Conservation (phyloP, 768 basidiomycete genomes). For the Pulveroboletus ravenelii region DNA sequence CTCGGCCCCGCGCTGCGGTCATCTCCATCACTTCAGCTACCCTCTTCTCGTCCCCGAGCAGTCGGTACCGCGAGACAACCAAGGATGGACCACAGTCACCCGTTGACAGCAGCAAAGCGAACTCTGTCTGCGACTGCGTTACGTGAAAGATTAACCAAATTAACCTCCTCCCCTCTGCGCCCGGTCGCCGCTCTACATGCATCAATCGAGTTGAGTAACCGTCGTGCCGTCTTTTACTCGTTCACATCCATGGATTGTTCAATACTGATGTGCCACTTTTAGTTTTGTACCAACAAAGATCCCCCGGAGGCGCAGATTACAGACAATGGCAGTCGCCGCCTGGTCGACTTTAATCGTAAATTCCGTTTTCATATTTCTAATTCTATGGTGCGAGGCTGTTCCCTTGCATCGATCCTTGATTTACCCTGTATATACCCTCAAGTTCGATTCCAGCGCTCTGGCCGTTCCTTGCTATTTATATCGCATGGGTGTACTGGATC, state of each 20-base stretch:
- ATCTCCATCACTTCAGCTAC: not conserved
- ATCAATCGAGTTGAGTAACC: slow-evolving; percentile 62
- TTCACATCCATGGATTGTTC: not conserved
- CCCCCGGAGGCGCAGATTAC: slow-evolving; percentile 79
- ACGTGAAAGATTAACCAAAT: slow-evolving; percentile 55
- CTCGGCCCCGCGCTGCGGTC: not conserved
- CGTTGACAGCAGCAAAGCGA: slow-evolving; percentile 39
- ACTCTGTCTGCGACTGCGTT: slow-evolving; percentile 59
- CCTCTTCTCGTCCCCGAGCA: not conserved
- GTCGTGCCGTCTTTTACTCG: not conserved
- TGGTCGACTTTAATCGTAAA: slow-evolving; percentile 84
- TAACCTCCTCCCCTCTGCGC: slow-evolving; percentile 53
- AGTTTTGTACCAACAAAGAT: slow-evolving; percentile 86
- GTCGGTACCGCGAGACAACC: not conserved
- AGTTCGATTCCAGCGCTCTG: slow-evolving; percentile 89
- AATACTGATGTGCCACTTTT: slow-evolving; percentile 3
- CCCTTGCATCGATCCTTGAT: not conserved
- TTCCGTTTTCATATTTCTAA: slow-evolving; percentile 60
- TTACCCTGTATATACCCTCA: not conserved
- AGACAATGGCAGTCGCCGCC: slow-evolving; percentile 82
- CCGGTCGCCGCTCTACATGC: slow-evolving; percentile 64
- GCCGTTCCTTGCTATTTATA: slow-evolving; percentile 76
- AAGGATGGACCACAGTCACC: slow-evolving; percentile 32
- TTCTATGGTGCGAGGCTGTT: slow-evolving; percentile 62
- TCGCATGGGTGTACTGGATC: slow-evolving; percentile 70